Evolutionary conservation across 1,139 yeast species (phyloP).

Genomic region (Diutina pseudorugosa): DNA sequence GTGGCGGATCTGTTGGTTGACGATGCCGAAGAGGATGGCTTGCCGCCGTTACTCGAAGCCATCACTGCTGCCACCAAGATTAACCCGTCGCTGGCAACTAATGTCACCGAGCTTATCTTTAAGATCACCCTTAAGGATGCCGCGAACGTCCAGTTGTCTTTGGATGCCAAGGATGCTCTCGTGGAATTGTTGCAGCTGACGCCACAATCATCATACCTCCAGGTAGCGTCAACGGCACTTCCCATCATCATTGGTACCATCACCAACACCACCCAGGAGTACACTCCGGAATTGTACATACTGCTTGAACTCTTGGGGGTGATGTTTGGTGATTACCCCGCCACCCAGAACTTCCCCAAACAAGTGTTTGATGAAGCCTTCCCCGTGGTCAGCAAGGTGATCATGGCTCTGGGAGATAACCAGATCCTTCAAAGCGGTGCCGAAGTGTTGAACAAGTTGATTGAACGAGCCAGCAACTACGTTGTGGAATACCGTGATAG

Average conservation of each 20-base stretch:
- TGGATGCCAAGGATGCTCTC: slow-evolving; percentile 52
- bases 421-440: slow-evolving; percentile 72
- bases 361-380: slow-evolving; percentile 38
- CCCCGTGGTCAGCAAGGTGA: slow-evolving; percentile 38
- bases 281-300: slow-evolving; percentile 49
- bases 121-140: slow-evolving; percentile 62
- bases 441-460: slow-evolving; percentile 54
- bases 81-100: slow-evolving; percentile 22
- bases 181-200: slow-evolving; percentile 42
- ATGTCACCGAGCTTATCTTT: slow-evolving; percentile 43
- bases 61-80: slow-evolving; percentile 42
- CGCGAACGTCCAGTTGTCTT: slow-evolving; percentile 55
- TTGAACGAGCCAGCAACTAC: slow-evolving; percentile 37
- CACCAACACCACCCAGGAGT: slow-evolving; percentile 21
- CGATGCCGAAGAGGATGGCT: slow-evolving; percentile 73
- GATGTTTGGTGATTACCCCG: slow-evolving; percentile 36
- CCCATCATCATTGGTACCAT: slow-evolving; percentile 35
- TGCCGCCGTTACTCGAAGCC: slow-evolving; percentile 65
- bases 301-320: slow-evolving; percentile 55
- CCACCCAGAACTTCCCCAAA: slow-evolving; percentile 24
- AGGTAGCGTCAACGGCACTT: slow-evolving; percentile 39
- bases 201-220: slow-evolving; percentile 29
- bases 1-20: slow-evolving; percentile 31
- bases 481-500: slow-evolving; percentile 15
- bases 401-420: slow-evolving; percentile 54